These are phyloP conservation scores for Saccharomyces pastorianus DNA, from an alignment of 1,139 yeast genomes.

Conservation along the genomic window DNA sequence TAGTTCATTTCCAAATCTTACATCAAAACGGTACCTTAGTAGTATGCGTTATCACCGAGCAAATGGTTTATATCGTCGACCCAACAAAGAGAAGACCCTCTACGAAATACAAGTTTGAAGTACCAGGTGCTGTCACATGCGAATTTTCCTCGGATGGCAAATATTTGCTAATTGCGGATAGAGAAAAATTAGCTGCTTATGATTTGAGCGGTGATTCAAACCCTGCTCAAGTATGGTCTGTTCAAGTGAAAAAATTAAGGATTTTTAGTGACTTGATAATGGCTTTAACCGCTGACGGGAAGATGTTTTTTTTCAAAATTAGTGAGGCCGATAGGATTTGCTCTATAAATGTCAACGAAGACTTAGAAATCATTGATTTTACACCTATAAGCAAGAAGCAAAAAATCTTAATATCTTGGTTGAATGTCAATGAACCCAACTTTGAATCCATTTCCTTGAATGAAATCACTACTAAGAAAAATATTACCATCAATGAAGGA, in stretches of 20 bases:
- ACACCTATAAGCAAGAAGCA: constrained; percentile 9
- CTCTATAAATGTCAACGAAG: constrained; percentile 15
- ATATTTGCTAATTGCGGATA: constrained; percentile 18
- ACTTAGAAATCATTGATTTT: constrained; percentile 25
- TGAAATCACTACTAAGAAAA: constrained; percentile 13
- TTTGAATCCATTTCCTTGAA: constrained; percentile 20
- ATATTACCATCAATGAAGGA: constrained; percentile 17
- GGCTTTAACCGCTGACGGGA: constrained; percentile 18
- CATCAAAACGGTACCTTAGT: constrained; percentile 11
- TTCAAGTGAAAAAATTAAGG: constrained; percentile 17
- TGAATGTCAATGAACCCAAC: constrained; percentile 31
- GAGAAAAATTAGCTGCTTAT: constrained; percentile 17
- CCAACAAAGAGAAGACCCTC: constrained; percentile 31
- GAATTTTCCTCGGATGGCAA: constrained; percentile 18
- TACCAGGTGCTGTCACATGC: constrained; percentile 15
- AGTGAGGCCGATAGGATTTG: constrained; percentile 12
- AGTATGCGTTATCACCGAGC: constrained; percentile 19
- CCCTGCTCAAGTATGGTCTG: constrained; percentile 18
- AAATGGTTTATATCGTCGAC: constrained; percentile 27
- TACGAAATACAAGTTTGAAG: constrained; percentile 19
- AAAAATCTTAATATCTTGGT: constrained; percentile 26
- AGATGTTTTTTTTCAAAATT: constrained; percentile 14
- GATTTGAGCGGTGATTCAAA: constrained; percentile 12
- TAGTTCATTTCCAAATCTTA: constrained; percentile 23
- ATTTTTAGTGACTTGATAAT: constrained; percentile 16